Evolutionary conservation across 306 rosid species (phyloP).

Genomic region (Malus asiatica): DNA sequence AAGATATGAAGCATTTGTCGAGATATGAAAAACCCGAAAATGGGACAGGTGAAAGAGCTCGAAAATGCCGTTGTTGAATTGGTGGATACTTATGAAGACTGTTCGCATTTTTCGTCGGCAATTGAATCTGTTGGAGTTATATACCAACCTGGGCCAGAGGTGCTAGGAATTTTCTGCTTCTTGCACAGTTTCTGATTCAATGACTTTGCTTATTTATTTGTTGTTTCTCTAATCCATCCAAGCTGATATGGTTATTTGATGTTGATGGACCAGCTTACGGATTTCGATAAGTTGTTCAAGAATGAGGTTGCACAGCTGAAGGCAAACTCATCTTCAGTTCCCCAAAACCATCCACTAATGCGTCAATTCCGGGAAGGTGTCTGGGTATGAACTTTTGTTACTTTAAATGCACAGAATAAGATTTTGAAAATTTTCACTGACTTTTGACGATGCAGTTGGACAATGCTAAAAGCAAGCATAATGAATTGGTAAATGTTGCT

Average conservation of each 20-base stretch:
- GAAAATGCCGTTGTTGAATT: slow-evolving; percentile 60
- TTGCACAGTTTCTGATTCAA: slow-evolving; percentile 9
- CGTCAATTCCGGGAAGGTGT: slow-evolving; percentile 82
- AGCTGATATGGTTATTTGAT: slow-evolving; percentile 1
- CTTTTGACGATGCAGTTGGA: neutral
- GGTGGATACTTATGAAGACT: slow-evolving; percentile 36
- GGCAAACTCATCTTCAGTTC: slow-evolving; percentile 36
- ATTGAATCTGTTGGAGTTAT: slow-evolving; percentile 47
- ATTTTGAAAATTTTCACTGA: neutral
- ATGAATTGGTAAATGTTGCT: neutral
- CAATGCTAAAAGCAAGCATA: neutral
- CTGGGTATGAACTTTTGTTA: slow-evolving; percentile 56
- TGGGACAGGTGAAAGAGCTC: slow-evolving; percentile 59
- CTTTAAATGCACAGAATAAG: neutral
- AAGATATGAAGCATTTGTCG: neutral
- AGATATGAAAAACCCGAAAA: neutral
- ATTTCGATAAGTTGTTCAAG: slow-evolving; percentile 60
- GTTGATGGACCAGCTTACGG: slow-evolving; percentile 37
- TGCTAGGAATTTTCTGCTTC: slow-evolving; percentile 11
- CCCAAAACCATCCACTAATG: slow-evolving; percentile 29
- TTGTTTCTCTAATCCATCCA: neutral
- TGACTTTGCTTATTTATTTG: neutral
- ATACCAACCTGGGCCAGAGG: slow-evolving; percentile 70
- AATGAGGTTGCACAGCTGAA: slow-evolving; percentile 45
- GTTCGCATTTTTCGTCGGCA: slow-evolving; percentile 50